Conservation (phyloP, 176 grass and related monocot genomes). For the Chrysopogon serrulatus region DNA sequence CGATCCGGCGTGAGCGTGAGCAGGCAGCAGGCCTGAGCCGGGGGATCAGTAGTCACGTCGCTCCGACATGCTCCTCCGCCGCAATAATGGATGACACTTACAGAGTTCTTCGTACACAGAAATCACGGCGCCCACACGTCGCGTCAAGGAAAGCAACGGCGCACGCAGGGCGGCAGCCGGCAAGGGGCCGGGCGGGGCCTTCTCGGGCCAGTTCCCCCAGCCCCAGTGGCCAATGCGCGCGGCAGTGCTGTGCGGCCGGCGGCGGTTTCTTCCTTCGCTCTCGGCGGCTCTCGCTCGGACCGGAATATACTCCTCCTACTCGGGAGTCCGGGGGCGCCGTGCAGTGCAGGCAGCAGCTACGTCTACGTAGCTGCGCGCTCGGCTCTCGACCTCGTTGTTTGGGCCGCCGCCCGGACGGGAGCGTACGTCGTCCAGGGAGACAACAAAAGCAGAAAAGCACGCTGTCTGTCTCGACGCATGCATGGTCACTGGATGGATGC, state of each 20-base stretch:
- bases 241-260: neutral
- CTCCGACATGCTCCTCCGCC: neutral
- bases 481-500: neutral
- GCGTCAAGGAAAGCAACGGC: neutral
- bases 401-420: neutral
- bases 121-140: constrained; percentile 24
- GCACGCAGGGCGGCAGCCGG: neutral
- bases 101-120: neutral
- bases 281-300: too few relatives aligned
- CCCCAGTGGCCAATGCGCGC: neutral
- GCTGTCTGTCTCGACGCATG: neutral
- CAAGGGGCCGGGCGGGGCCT: too few relatives aligned
- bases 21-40: neutral
- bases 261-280: neutral
- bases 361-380: neutral
- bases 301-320: too few relatives aligned
- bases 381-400: neutral
- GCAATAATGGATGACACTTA: neutral
- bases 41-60: constrained; percentile 37
- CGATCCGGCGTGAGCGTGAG: neutral
- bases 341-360: neutral
- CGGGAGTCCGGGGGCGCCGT: neutral
- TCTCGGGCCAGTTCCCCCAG: too few relatives aligned
- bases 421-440: neutral
- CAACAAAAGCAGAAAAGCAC: neutral